Conservation (phyloP, 164 flowering plant species). For the Dillenia suffruticosa region DNA sequence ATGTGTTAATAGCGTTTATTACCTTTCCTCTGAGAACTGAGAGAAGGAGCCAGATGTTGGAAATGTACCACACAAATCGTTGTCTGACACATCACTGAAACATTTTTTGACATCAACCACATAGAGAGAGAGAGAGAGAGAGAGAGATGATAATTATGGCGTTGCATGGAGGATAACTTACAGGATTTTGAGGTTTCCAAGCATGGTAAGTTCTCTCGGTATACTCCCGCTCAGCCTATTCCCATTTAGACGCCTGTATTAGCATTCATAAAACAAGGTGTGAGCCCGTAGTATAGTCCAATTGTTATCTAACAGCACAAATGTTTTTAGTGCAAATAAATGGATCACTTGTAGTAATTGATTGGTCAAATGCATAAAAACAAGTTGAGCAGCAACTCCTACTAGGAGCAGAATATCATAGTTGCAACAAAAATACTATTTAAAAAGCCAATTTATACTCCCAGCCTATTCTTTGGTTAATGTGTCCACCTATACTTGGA, state of each 20-base stretch:
- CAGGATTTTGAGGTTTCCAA: conserved; percentile 64
- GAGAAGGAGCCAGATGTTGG: conserved; percentile 66
- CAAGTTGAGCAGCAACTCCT: no score
- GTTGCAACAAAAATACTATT: no score
- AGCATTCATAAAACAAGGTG: not conserved
- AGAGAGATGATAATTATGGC: not conserved
- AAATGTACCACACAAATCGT: conserved; percentile 68
- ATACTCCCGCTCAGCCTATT: conserved; percentile 66
- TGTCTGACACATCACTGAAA: conserved; percentile 68
- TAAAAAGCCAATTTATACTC: no score
- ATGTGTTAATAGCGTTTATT: not conserved
- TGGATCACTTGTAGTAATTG: no score
- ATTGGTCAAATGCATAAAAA: no score
- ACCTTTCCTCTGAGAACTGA: conserved; percentile 69
- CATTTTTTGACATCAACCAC: not conserved
- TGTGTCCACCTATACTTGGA: no score
- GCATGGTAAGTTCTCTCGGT: conserved; percentile 67
- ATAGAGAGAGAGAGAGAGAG: not conserved
- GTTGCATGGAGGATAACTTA: conserved; percentile 13
- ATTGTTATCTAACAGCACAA: no score
- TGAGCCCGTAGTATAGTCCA: not conserved
- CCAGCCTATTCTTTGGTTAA: no score
- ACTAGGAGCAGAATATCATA: no score
- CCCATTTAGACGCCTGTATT: conserved; percentile 55
- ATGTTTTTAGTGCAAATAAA: no score